Evolutionary conservation across 495 filamentous ascomycete species (phyloP), one percentile per base, ranked within the genome.

Genomic region (Hamigera avellanea): DNA sequence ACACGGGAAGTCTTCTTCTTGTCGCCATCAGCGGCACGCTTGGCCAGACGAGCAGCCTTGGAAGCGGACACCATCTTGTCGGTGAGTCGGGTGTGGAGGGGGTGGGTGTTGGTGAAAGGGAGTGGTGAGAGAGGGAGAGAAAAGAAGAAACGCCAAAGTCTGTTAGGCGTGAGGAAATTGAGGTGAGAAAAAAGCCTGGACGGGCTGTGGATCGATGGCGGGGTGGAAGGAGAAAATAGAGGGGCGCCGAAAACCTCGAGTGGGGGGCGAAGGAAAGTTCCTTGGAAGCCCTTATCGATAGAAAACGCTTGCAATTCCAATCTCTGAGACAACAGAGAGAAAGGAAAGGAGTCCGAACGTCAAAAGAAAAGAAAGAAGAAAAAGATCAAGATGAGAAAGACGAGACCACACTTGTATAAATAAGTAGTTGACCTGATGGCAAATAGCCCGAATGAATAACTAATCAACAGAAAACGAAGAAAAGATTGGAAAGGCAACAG

Each of bases 11-110:
- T 61, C 70, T 88, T 87, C 57, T 78, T 73, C 43, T 69, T 67
- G 41, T 69, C 72, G 33, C 70, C 75, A 8, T 76, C 82, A 43
- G 80, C 84, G 52, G 76, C 87, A 62, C 86, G 86, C 76, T 95
- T 94, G 44, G 93, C 91, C 57, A 95, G 70, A 61, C 91, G 83
- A 64, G 93, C 93, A 52, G 93, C 93, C 68, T 98, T 98, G 46
- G 91, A 95, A 52, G 91, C 81, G 43, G 93, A 96, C 48, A 94
- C 82, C 64, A 68, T 68, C 36, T 45, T 66, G 59, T 34, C 52
- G 50, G 37, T 34, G 19, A 33, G 34, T 31, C 13, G 29, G 27
- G 42, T 32, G 23, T 39, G 35, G 36, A 29, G 36, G 35, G n/a
- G n/a, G n/a, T n/a, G n/a, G n/a, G n/a, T n/a, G n/a, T n/a, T n/a